Conservation (phyloP, 805 yeast genomes). For the Phaffomyces opuntiae region DNA sequence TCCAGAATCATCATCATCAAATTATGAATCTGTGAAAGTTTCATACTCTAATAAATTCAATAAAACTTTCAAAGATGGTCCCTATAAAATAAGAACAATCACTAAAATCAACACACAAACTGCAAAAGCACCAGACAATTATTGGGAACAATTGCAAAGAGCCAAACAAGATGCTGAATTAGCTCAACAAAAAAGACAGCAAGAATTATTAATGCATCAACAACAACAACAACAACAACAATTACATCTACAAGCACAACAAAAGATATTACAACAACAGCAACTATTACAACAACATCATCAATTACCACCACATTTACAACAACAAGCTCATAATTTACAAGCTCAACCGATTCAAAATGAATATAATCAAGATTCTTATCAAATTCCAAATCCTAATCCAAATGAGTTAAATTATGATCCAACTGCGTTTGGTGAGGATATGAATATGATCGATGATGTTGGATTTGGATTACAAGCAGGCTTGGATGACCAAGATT, state of each 20-base stretch:
- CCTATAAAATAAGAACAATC: slow-evolving; percentile 8
- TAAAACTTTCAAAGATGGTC: slow-evolving; percentile 2
- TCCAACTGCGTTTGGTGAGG: slow-evolving; percentile 11
- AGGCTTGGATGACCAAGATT: slow-evolving; percentile 28
- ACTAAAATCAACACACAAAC: slow-evolving; percentile 11
- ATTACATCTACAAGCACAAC: neutral
- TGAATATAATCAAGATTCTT: slow-evolving; percentile 1
- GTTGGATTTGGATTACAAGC: slow-evolving; percentile 25
- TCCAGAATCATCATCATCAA: neutral
- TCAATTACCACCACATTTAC: slow-evolving; percentile 1
- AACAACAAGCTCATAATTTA: neutral
- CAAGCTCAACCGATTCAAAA: neutral
- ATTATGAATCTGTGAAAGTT: slow-evolving; percentile 3
- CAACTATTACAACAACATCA: slow-evolving; percentile 3
- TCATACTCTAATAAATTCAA: slow-evolving; percentile 6
- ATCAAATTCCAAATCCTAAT: slow-evolving; percentile 1
- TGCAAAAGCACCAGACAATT: slow-evolving; percentile 19
- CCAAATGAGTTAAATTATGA: slow-evolving; percentile 7
- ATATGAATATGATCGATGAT: slow-evolving; percentile 26
- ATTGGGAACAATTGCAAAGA: slow-evolving; percentile 18
- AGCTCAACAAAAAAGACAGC: slow-evolving; percentile 6
- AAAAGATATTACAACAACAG: neutral
- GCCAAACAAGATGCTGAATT: slow-evolving; percentile 11
- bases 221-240: slow-evolving; percentile 7
- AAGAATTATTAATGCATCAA: slow-evolving; percentile 1